These are phyloP conservation scores for Gastrolobium villosum DNA, from an alignment of 306 rosid genomes.

Conservation along the genomic window DNA sequence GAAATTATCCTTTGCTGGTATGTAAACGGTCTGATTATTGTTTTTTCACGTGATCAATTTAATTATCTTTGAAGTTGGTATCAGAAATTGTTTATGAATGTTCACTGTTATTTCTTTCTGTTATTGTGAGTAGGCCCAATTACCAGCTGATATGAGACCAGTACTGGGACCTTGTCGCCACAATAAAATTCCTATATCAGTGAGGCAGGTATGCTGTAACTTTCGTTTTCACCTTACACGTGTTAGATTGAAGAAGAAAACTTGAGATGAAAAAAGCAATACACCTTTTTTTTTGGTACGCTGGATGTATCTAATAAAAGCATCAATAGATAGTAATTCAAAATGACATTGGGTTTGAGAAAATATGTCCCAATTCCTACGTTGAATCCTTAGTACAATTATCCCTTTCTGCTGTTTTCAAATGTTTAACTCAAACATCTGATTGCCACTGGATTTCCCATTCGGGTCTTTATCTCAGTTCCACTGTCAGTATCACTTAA, in stretches of 20 bases:
- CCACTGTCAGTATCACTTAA: constrained; percentile 16
- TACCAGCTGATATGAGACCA: constrained; percentile 94
- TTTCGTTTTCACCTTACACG: constrained; percentile 29
- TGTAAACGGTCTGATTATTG: constrained; percentile 53
- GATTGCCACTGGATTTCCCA: constrained; percentile 42
- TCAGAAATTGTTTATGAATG: constrained; percentile 41
- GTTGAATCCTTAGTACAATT: constrained; percentile 8
- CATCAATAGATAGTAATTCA: constrained; percentile 28
- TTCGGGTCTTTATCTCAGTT: constrained; percentile 10
- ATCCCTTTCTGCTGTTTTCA: constrained; percentile 22
- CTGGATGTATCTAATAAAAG: constrained; percentile 14
- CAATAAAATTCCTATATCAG: constrained; percentile 82
- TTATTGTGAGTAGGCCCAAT: constrained; percentile 80
- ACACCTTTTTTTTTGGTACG: constrained; percentile 3
- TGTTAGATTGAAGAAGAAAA: constrained; percentile 13
- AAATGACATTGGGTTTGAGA: constrained; percentile 15
- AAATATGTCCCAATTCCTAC: constrained; percentile 35
- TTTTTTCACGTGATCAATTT: constrained; percentile 38
- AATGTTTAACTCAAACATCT: constrained; percentile 28
- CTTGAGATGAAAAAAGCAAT: constrained; percentile 18
- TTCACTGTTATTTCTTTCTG: constrained; percentile 51
- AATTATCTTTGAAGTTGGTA: constrained; percentile 37
- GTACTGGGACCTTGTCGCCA: constrained; percentile 72
- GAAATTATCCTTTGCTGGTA: constrained; percentile 91
- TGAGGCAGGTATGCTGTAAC: constrained; percentile 84